These are phyloP conservation scores for Clavispora asparagi DNA, from an alignment of 805 yeast genomes.

Conservation along the genomic window DNA sequence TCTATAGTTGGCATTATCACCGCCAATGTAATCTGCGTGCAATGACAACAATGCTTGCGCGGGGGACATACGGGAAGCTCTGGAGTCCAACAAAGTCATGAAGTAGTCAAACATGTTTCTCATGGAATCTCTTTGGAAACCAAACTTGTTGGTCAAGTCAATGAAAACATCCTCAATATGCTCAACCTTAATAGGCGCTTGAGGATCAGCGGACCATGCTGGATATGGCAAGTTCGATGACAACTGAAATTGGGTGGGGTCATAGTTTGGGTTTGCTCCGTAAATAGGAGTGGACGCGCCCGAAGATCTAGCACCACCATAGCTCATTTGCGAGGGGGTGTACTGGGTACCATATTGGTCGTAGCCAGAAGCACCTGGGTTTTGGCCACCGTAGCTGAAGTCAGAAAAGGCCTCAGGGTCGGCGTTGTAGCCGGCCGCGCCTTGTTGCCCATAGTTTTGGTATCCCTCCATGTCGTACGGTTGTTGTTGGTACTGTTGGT, in stretches of 20 bases:
- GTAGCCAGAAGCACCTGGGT: slow-evolving; percentile 60
- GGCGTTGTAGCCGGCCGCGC: slow-evolving; percentile 29
- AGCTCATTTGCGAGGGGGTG: slow-evolving; percentile 84
- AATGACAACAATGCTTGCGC: slow-evolving; percentile 77
- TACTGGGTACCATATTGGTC: slow-evolving; percentile 67
- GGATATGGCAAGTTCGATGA: slow-evolving; percentile 93
- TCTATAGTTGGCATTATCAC: slow-evolving; percentile 78
- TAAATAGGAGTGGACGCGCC: slow-evolving; percentile 95
- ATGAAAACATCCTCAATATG: slow-evolving; percentile 84
- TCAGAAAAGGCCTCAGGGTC: slow-evolving; percentile 65
- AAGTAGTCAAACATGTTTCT: slow-evolving; percentile 87
- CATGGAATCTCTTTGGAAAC: slow-evolving; percentile 91
- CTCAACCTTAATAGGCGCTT: slow-evolving; percentile 75
- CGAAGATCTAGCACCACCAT: slow-evolving; percentile 75
- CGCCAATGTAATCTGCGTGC: slow-evolving; percentile 87
- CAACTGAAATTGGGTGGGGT: slow-evolving; percentile 61
- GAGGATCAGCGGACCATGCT: slow-evolving; percentile 97
- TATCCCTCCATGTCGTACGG: slow-evolving; percentile 47
- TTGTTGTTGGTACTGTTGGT: slow-evolving; percentile 44
- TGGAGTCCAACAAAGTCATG: slow-evolving; percentile 76
- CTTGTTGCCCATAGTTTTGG: slow-evolving; percentile 29
- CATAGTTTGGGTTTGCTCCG: slow-evolving; percentile 54
- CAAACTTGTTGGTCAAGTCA: slow-evolving; percentile 76
- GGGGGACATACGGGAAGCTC: slow-evolving; percentile 86
- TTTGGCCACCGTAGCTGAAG: slow-evolving; percentile 51